Percentiles rank a stretch among this genome's conserved stretches.
These are phyloP conservation scores for Podaxis sp. DNA, from an alignment of 768 basidiomycete species.

Conservation along the genomic window DNA sequence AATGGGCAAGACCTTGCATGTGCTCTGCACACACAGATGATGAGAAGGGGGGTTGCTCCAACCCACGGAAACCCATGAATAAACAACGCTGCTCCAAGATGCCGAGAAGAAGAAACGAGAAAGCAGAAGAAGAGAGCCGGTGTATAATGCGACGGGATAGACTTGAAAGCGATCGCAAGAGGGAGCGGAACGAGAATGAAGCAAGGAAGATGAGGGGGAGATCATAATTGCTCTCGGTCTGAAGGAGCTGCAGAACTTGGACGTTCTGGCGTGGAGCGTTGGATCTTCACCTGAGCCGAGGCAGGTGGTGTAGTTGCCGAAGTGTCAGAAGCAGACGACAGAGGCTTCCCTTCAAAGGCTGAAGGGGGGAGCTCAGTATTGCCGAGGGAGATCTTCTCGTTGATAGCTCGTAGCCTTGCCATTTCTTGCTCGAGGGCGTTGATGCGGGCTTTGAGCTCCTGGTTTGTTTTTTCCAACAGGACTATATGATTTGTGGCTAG, in stretches of 20 bases:
- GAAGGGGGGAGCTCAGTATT: conserved; percentile 58
- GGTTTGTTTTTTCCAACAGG: conserved; percentile 69
- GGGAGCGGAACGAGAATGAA: conserved; percentile 24
- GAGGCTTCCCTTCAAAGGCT: conserved; percentile 45
- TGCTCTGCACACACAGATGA: conserved; percentile 7
- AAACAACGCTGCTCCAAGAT: conserved; percentile 14
- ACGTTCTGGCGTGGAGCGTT: conserved; percentile 62
- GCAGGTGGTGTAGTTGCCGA: conserved; percentile 37
- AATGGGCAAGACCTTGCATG: background rate
- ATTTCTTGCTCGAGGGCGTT: conserved; percentile 68
- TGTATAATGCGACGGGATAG: conserved; percentile 17
- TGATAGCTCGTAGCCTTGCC: conserved; percentile 66
- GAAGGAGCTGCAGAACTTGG: conserved; percentile 53
- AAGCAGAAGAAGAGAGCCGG: conserved; percentile 11
- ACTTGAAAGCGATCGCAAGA: conserved; percentile 25
- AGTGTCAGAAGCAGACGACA: conserved; percentile 56
- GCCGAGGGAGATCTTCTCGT: conserved; percentile 81
- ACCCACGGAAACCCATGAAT: conserved; percentile 10
- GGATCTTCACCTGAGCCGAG: conserved; percentile 56
- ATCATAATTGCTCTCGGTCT: conserved; percentile 45
- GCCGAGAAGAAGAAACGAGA: conserved; percentile 11
- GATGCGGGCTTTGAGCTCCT: conserved; percentile 70
- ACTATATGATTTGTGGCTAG: conserved; percentile 80
- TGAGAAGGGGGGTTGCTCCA: conserved; percentile 8
- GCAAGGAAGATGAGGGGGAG: conserved; percentile 32